Conservation (phyloP, 164 flowering plant genomes). For the Vitis labrusca region DNA sequence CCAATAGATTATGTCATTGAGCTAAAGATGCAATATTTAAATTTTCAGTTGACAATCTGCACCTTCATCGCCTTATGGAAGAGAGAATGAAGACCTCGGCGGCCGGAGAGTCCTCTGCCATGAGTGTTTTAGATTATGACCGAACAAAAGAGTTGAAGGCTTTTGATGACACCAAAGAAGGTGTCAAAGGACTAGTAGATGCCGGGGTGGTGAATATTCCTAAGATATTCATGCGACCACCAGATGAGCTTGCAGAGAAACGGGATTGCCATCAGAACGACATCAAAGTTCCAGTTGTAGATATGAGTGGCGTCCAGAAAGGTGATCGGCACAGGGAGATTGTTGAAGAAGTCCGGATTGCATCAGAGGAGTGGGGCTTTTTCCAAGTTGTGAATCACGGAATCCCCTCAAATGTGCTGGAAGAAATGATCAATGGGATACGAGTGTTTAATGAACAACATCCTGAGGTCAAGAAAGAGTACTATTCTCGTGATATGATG, state of each 20-base stretch:
- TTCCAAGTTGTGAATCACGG: slow-evolving; percentile 18
- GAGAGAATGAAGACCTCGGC: too few relatives aligned
- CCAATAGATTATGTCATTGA: too few relatives aligned
- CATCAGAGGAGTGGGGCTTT: slow-evolving; percentile 17
- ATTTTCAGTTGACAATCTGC: too few relatives aligned
- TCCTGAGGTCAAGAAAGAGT: slow-evolving; percentile 9
- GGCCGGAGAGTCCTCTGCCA: not conserved
- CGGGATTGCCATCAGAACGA: not conserved
- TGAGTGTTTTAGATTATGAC: not conserved
- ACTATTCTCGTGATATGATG: slow-evolving; percentile 5
- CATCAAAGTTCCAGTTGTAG: slow-evolving; percentile 6
- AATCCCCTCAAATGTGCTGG: not conserved
- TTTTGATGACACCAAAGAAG: slow-evolving; percentile 10
- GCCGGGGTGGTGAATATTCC: slow-evolving; percentile 1
- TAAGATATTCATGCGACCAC: slow-evolving; percentile 9
- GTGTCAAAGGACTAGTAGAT: slow-evolving; percentile 9
- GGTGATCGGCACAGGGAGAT: not conserved
- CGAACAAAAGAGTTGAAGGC: not conserved
- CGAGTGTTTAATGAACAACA: slow-evolving; percentile 11
- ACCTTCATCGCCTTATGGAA: too few relatives aligned
- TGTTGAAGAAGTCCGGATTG: slow-evolving; percentile 9
- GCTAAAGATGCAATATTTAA: too few relatives aligned
- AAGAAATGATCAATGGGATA: slow-evolving; percentile 11
- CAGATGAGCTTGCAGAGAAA: slow-evolving; percentile 3
- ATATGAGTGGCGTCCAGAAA: not conserved